phyloP scores from a whole-genome alignment of 202 grass and related monocot species.

The Miscanthus sacchariflorus region DNA sequence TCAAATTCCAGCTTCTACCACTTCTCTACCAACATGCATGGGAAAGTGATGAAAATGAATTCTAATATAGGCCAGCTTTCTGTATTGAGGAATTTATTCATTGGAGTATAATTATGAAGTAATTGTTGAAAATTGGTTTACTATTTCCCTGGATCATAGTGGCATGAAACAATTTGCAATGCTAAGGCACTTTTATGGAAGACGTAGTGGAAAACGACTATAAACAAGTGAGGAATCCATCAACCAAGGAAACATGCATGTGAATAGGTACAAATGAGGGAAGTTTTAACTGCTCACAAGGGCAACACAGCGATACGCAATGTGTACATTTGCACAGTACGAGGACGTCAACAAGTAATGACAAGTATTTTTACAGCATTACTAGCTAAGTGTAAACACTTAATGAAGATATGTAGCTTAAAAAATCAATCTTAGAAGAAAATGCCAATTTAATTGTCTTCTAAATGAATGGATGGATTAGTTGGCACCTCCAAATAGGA shows the following conservation, averaged over 20 bases:
- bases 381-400: background rate
- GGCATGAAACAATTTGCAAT: background rate
- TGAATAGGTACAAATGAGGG: background rate
- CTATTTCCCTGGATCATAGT: background rate
- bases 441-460: background rate
- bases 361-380: background rate
- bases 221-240: background rate
- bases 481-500: background rate
- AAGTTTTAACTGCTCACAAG: background rate
- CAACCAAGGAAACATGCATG: background rate
- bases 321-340: background rate
- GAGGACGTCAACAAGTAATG: background rate
- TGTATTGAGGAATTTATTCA: background rate
- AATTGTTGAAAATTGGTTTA: background rate
- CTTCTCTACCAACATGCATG: background rate
- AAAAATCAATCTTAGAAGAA: background rate
- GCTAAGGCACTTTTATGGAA: background rate
- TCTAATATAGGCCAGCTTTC: no score
- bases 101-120: background rate
- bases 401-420: background rate
- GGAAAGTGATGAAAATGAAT: conserved; percentile 5
- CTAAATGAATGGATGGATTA: background rate
- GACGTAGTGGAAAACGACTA: background rate
- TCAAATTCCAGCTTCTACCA: background rate
- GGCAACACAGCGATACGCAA: background rate